Evolutionary conservation across 768 basidiomycete species (phyloP).

Genomic region (Boletus patriciae): DNA sequence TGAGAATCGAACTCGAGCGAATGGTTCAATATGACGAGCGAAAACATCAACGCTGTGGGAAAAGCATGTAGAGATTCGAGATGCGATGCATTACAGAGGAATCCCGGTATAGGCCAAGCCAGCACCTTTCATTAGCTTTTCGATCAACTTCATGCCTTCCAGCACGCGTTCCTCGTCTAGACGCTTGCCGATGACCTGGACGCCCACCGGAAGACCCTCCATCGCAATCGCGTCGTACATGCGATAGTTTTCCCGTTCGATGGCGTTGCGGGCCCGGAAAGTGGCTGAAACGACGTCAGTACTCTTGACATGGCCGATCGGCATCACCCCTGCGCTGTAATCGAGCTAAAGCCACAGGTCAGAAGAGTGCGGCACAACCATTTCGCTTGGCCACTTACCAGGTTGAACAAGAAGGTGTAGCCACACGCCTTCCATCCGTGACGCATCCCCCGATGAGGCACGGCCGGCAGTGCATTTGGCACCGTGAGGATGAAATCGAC

Average conservation of each 20-base stretch:
- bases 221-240: constrained; percentile 43
- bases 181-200: constrained; percentile 45
- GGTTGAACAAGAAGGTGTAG: constrained; percentile 67
- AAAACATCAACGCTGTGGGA: not conserved
- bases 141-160: constrained; percentile 45
- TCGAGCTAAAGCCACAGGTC: constrained; percentile 36
- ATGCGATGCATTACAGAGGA: constrained; percentile 9
- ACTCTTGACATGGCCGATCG: constrained; percentile 41
- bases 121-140: constrained; percentile 25
- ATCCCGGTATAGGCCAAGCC: constrained; percentile 28
- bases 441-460: constrained; percentile 52
- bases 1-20: too few relatives aligned
- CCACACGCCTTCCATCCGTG: constrained; percentile 59
- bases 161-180: constrained; percentile 50
- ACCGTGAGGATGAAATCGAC: constrained; percentile 66
- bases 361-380: not conserved
- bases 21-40: not conserved
- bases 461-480: constrained; percentile 60
- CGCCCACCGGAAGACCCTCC: constrained; percentile 45
- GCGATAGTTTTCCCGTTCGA: constrained; percentile 41
- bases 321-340: constrained; percentile 46
- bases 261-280: constrained; percentile 34
- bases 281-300: constrained; percentile 32
- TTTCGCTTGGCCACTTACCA: constrained; percentile 42
- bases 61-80: not conserved